Conservation (phyloP, 352 stramenopile genomes). For the Phytophthora sp. region DNA sequence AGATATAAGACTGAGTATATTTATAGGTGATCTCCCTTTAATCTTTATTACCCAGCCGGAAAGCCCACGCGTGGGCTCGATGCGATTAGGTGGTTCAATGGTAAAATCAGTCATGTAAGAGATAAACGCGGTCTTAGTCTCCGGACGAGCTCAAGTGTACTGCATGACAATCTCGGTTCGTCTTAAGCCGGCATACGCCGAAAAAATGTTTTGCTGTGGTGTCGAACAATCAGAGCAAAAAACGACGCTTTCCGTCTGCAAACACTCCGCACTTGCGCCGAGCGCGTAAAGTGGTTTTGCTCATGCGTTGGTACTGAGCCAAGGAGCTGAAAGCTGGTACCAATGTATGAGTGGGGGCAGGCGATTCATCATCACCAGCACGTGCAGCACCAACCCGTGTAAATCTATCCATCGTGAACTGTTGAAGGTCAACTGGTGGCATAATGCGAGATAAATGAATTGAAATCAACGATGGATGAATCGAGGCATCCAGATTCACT, state of each 20-base stretch:
- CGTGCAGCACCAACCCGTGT: background rate
- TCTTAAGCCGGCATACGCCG: too few species aligned
- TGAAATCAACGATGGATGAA: conserved; percentile 12
- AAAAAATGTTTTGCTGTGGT: too few species aligned
- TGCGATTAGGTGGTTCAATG: too few species aligned
- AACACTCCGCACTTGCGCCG: background rate
- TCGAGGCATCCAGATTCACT: conserved; percentile 2
- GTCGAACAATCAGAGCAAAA: background rate
- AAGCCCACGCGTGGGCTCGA: too few species aligned
- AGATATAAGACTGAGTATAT: too few species aligned
- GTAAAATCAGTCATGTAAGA: too few species aligned
- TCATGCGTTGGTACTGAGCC: background rate
- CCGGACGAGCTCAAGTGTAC: too few species aligned
- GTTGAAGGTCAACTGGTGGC: conserved; percentile 11
- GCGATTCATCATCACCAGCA: background rate
- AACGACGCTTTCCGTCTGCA: background rate
- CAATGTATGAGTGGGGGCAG: background rate
- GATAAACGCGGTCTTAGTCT: too few species aligned
- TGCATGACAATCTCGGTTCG: too few species aligned
- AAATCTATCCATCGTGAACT: conserved; percentile 5
- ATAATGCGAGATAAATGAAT: conserved; percentile 8
- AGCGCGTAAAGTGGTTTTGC: background rate
- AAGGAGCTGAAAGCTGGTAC: background rate
- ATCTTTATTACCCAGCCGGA: too few species aligned
- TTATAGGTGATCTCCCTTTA: too few species aligned